Conservation (phyloP, 345 rosid genomes). For the Linum tenue region DNA sequence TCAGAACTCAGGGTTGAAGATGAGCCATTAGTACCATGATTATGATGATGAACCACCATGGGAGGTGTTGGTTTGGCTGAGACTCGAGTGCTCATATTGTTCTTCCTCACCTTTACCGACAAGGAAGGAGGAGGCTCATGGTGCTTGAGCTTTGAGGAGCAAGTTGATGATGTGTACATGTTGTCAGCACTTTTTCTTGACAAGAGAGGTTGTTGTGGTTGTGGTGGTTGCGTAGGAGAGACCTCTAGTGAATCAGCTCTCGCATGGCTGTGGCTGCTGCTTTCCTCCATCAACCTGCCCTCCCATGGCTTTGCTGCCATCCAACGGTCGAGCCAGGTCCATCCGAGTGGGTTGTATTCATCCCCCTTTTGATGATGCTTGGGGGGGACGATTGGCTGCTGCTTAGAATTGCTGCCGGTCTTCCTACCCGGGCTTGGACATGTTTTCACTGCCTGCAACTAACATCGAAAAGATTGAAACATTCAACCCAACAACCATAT, state of each 20-base stretch:
- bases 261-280: background rate
- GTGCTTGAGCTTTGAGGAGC: conserved; percentile 31
- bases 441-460: background rate
- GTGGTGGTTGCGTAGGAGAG: background rate
- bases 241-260: conserved; percentile 17
- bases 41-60: conserved; percentile 8
- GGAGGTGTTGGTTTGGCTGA: conserved; percentile 55
- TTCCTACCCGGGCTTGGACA: background rate
- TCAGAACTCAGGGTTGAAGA: conserved; percentile 51
- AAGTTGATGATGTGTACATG: conserved; percentile 12
- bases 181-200: conserved; percentile 50
- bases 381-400: conserved; percentile 25
- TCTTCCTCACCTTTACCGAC: conserved; percentile 51
- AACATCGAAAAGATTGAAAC: background rate
- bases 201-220: background rate
- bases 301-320: conserved; percentile 77
- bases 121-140: conserved; percentile 8
- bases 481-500: no score
- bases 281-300: conserved; percentile 40
- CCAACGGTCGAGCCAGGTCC: conserved; percentile 73
- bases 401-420: background rate
- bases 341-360: conserved; percentile 33
- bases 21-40: conserved; percentile 17
- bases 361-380: conserved; percentile 31
- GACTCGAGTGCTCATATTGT: conserved; percentile 43